Evolutionary conservation across 2,329 filamentous ascomycete genomes (phyloP), one percentile per base, ranked within the genome.

Genomic region (Cytospora leucostoma): DNA sequence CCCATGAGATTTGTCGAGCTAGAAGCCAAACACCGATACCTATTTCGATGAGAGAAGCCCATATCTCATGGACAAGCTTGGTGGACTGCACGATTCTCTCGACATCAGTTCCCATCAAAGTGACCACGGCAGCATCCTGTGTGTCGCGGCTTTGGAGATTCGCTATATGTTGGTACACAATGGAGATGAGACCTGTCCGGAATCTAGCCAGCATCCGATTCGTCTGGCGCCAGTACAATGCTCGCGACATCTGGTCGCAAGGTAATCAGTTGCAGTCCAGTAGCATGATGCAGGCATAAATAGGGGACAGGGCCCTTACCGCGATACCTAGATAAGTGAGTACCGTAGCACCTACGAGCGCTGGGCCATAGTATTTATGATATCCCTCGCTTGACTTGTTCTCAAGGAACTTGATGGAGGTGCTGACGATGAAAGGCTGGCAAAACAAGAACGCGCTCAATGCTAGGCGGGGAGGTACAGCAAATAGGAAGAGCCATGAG

Each of bases 271-370:
- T 33, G 8, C 34, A 50, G 0, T 13, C 47, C 13, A 13, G 11
- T 38, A 38, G 35, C 35, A 38, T 12, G 35, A 38, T 12, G 35
- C 11, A 13, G 35, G 12, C 15, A 17, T 51, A 4, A 27, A 3
- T 19, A 51, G n/a, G 11, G 12, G 19, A 5, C 5, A 51, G 47
- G 47, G 12, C 17, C 62, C 71, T 67, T 57, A 80, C 73, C 1
- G 78, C 77, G 33, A 79, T 73, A 4, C 79, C 78, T 12, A 76
- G 60, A 59, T 80, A 80, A 2, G 80, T 71, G 1, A 79, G 64
- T 7, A 73, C 65, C 11, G 75, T 75, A 0, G 78, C 78, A 1
- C 73, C 77, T 53, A 81, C 76, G 4, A 81, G 52, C 17, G 52
- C 52, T 34, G 19, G 72, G 4, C 77, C 75, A 47, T 73, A 75